These are phyloP conservation scores for Lagerstroemia speciosa DNA, from an alignment of 345 rosid genomes.

Conservation along the genomic window DNA sequence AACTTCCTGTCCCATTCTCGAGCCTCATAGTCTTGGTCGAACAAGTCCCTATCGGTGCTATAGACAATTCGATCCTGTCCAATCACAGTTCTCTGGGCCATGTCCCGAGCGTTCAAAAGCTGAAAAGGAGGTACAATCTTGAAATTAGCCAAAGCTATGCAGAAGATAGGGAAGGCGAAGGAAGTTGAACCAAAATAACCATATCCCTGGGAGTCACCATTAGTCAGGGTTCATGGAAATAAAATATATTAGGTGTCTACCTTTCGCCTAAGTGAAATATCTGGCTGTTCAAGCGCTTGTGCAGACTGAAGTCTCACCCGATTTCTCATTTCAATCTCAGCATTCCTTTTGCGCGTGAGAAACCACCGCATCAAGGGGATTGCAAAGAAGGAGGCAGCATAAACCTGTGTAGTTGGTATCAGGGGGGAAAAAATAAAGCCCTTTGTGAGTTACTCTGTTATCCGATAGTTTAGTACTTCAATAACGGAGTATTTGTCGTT, in stretches of 20 bases:
- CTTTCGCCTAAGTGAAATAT: constrained; percentile 74
- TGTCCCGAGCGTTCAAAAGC: constrained; percentile 85
- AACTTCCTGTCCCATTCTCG: constrained; percentile 73
- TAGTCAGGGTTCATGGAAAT: background rate
- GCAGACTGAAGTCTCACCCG: constrained; percentile 54
- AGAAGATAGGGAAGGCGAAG: background rate
- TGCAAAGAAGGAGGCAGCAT: constrained; percentile 95
- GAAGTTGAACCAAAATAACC: background rate
- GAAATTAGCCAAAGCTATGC: background rate
- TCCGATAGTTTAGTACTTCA: background rate
- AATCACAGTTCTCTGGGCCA: constrained; percentile 81
- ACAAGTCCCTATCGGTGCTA: constrained; percentile 71
- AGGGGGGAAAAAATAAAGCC: background rate
- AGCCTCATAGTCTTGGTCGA: constrained; percentile 82
- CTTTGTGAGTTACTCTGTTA: background rate
- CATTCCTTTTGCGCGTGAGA: constrained; percentile 46
- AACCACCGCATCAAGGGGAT: constrained; percentile 84
- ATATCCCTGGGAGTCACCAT: background rate
- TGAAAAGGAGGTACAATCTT: constrained; percentile 18
- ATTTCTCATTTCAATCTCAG: constrained; percentile 78
- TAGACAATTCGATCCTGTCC: constrained; percentile 89
- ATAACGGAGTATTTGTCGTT: too few relatives aligned
- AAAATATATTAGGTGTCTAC: constrained; percentile 22
- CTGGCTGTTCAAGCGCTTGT: constrained; percentile 59
- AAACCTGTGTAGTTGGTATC: constrained; percentile 39